Conservation (phyloP, 106 monocot genomes). For the Dendrobium catenatum region DNA sequence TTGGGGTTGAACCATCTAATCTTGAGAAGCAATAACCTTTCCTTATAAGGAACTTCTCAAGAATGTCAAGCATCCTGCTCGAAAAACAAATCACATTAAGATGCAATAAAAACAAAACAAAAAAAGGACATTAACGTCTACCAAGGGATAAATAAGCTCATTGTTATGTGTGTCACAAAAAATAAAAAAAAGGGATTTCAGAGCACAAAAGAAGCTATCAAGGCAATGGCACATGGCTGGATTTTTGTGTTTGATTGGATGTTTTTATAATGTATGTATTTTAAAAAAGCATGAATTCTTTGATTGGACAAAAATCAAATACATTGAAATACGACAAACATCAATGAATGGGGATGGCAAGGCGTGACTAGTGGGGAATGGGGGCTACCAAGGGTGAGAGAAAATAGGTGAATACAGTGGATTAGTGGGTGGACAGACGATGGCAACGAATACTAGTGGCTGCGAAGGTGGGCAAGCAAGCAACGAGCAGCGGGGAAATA, state of each 20-base stretch:
- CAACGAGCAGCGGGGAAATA: too few species aligned
- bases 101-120: not conserved
- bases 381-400: too few species aligned
- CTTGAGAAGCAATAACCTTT: slow-evolving; percentile 93
- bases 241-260: not conserved
- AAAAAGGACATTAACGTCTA: not conserved
- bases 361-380: too few species aligned
- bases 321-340: too few species aligned
- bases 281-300: too few species aligned
- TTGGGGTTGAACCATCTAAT: slow-evolving; percentile 92
- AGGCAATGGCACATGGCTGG: not conserved
- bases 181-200: not conserved
- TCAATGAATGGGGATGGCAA: too few species aligned
- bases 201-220: not conserved
- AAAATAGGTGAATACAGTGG: too few species aligned
- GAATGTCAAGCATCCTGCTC: slow-evolving; percentile 86
- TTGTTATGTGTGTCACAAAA: not conserved
- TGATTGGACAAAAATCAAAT: too few species aligned
- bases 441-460: too few species aligned
- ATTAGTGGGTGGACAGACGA: too few species aligned
- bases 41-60: slow-evolving; percentile 90
- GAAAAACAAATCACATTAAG: not conserved
- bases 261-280: not conserved
- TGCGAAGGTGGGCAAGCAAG: too few species aligned
- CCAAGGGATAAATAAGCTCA: not conserved